Conservation (phyloP, 2,329 filamentous ascomycete species). For the Arthrobotrys sinensis region DNA sequence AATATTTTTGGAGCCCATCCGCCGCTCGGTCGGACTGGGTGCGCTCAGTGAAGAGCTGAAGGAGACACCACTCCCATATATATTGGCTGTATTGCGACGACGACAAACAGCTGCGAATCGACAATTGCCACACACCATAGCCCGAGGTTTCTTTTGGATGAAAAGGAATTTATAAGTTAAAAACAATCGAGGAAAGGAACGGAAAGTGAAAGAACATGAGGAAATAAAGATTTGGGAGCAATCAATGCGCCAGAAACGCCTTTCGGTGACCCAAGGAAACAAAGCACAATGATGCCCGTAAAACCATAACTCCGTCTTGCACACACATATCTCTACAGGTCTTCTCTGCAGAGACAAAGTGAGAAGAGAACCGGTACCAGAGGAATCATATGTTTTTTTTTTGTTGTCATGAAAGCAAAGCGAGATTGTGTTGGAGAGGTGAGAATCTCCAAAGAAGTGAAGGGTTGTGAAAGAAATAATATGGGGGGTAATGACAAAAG, state of each 20-base stretch:
- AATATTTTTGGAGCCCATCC: conserved; percentile 33
- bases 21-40: conserved; percentile 4
- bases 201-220: conserved; percentile 42
- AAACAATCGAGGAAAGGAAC: conserved; percentile 36
- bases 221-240: conserved; percentile 35
- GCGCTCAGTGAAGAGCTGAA: conserved; percentile 53
- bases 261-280: conserved; percentile 55
- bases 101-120: conserved; percentile 40
- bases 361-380: conserved; percentile 50
- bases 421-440: conserved; percentile 4
- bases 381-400: conserved; percentile 53
- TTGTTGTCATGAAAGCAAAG: conserved; percentile 60
- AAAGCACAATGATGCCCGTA: conserved; percentile 60
- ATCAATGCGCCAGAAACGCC: conserved; percentile 59
- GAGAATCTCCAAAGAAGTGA: conserved; percentile 20
- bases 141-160: conserved; percentile 28
- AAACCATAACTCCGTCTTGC: conserved; percentile 59
- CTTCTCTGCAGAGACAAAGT: neutral
- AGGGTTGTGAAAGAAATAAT: conserved; percentile 46
- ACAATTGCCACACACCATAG: conserved; percentile 60
- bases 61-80: conserved; percentile 26
- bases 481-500: conserved; percentile 19
- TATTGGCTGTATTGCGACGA: conserved; percentile 43
- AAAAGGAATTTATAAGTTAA: conserved; percentile 28
- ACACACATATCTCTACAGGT: neutral